Percentiles rank a stretch among this genome's conserved stretches.
Evolutionary conservation across 2,329 filamentous ascomycete species (phyloP).

Genomic region (Ceratocystis cubensis): DNA sequence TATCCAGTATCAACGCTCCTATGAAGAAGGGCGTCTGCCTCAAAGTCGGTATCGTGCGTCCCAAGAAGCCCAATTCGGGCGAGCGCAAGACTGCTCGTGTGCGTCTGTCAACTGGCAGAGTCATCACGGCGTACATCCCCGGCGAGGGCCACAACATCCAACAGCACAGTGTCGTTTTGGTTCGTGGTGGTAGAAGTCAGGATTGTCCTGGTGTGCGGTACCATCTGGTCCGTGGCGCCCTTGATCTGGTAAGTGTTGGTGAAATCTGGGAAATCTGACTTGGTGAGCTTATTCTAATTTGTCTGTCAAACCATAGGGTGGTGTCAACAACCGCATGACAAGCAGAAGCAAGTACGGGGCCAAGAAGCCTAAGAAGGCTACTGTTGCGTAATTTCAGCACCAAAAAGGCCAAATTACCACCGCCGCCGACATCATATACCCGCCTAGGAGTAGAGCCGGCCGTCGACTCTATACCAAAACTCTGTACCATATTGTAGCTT

Average conservation of each 20-base stretch:
- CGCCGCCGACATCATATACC: not conserved
- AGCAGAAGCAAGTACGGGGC: conserved; percentile 94
- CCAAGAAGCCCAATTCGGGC: conserved; percentile 98
- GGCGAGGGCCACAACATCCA: conserved; percentile 98
- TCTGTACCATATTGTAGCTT: conserved; percentile 19
- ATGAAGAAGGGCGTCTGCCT: conserved; percentile 92
- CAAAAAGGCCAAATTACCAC: not conserved
- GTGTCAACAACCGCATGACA: conserved; percentile 71
- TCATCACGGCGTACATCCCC: conserved; percentile 88
- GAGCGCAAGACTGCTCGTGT: conserved; percentile 93
- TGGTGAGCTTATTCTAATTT: not conserved
- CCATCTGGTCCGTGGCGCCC: conserved; percentile 75
- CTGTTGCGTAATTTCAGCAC: conserved; percentile 33
- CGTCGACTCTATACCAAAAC: not conserved
- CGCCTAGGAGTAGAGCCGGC: not conserved
- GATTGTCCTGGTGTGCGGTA: conserved; percentile 99
- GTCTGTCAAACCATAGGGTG: conserved; percentile 47
- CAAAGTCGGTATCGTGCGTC: conserved; percentile 83
- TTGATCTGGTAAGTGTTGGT: conserved; percentile 67
- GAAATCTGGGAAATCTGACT: too few species aligned
- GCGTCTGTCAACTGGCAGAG: conserved; percentile 69
- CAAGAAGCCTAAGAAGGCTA: conserved; percentile 89
- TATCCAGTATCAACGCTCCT: conserved; percentile 55
- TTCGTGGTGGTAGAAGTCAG: conserved; percentile 84
- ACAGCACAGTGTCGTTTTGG: conserved; percentile 93